Base-by-base conservation (phyloP, 2,329 filamentous ascomycete species). In the Penicillium sp. region DNA sequence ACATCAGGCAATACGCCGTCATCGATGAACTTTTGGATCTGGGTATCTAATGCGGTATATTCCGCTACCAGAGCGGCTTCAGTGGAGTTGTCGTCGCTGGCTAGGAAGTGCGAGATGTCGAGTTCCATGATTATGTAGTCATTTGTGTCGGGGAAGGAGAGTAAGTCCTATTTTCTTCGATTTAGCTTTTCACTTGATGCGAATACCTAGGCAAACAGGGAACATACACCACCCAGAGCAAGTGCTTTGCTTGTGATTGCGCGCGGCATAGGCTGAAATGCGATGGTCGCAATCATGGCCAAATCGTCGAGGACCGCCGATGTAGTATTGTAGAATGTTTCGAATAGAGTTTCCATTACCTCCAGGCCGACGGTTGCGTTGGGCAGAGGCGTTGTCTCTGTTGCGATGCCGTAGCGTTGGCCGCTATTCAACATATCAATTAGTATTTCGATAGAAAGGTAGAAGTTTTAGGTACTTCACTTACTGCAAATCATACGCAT, bases 71-170 rank as follows among this genome's bases (percentile, higher is more conserved):
- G 71, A 1, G 72, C 73, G 6, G 69, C 61, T 21, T 77, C 75
- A 54, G 78, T 74, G 43, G 57, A 69, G 24, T 56, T 59, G 50
- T 71, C 66, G 40, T 74, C 68, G 12, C 68, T 63, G n/a, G 71
- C 56, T 23, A 68, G 62, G 0, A 60, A 59, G 56, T 77, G 77
- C 11, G 72, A 74, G 55, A 75, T 77, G 58, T 78, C 72, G 24
- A 78, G 66, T 60, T 79, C 76, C 43, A 79, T 66, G 56, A 78
- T 71, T 47, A 80, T 72, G 48, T 76, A 73, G 58, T 77, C 70
- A 6, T 70, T 67, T 24, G 68, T 66, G 2, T 68, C 68, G 43
- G 76, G 72, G 16, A 76, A 69, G 53, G 73, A 69, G 45, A 76
- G 69, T 1, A 79, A 66, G 59, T 77, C 68, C 69, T 71, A 30